Percentiles rank a stretch among this genome's conserved stretches.
These are phyloP conservation scores for Candida lessepsii DNA, from an alignment of 805 yeast genomes.

Conservation along the genomic window DNA sequence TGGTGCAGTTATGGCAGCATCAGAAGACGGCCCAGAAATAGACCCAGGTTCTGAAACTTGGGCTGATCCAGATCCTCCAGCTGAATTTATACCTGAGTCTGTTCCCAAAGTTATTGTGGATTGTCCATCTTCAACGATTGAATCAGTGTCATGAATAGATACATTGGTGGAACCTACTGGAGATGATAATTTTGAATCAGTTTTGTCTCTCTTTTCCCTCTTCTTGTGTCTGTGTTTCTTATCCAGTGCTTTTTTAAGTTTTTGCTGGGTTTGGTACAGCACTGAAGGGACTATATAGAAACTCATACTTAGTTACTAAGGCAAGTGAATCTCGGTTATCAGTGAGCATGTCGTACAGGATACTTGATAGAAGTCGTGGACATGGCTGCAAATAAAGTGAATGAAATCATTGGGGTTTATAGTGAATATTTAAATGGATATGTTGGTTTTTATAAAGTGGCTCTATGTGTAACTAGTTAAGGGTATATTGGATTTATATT, in stretches of 20 bases:
- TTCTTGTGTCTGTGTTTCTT: conserved; percentile 16
- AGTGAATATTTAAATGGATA: too few relatives aligned
- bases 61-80: background rate
- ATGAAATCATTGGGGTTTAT: too few relatives aligned
- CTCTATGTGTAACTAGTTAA: too few relatives aligned
- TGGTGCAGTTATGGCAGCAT: background rate
- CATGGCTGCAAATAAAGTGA: too few relatives aligned
- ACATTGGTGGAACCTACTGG: conserved; percentile 13
- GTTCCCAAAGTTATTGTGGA: background rate
- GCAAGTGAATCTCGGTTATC: background rate
- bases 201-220: conserved; percentile 9
- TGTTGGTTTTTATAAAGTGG: too few relatives aligned
- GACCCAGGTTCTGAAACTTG: background rate
- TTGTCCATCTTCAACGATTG: background rate
- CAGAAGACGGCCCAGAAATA: background rate
- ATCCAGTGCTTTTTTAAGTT: conserved; percentile 23
- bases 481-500: too few relatives aligned
- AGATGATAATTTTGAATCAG: conserved; percentile 7
- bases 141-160: conserved; percentile 7
- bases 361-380: too few relatives aligned
- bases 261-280: conserved; percentile 42
- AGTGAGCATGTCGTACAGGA: background rate
- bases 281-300: conserved; percentile 39
- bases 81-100: background rate
- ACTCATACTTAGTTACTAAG: conserved; percentile 24